phyloP scores from a whole-genome alignment of 345 rosid species.

The Rhodamnia rubescens region DNA sequence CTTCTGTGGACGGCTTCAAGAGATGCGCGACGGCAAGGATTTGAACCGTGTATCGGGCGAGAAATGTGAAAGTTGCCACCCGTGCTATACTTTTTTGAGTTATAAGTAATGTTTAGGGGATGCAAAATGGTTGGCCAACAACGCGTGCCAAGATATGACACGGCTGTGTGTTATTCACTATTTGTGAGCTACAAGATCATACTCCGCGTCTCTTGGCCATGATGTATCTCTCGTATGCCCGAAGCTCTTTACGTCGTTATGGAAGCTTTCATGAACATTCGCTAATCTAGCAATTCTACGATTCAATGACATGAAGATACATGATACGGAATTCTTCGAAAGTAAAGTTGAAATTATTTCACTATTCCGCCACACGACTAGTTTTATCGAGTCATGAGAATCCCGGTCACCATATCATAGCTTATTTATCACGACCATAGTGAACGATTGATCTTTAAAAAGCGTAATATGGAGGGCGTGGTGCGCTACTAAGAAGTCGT shows the following conservation, averaged over 20 bases:
- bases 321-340: neutral
- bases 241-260: too few relatives aligned
- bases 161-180: too few relatives aligned
- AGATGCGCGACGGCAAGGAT: neutral
- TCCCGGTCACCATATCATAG: neutral
- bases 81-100: too few relatives aligned
- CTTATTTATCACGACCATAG: neutral
- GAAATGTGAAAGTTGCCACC: too few relatives aligned
- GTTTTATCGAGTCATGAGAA: neutral
- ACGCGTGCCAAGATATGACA: too few relatives aligned
- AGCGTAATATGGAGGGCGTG: neutral
- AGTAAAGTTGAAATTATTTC: too few relatives aligned
- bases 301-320: neutral
- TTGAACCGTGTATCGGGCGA: accelerated
- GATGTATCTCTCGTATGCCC: too few relatives aligned
- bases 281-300: neutral
- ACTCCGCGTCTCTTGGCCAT: too few relatives aligned
- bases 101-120: neutral
- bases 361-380: neutral
- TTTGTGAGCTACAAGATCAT: too few relatives aligned
- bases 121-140: neutral
- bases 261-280: neutral
- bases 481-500: neutral
- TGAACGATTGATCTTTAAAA: neutral
- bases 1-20: neutral